Percentiles rank a stretch among this genome's conserved stretches.
Conservation (phyloP, 345 rosid species). For the Atalantia buxifolia region DNA sequence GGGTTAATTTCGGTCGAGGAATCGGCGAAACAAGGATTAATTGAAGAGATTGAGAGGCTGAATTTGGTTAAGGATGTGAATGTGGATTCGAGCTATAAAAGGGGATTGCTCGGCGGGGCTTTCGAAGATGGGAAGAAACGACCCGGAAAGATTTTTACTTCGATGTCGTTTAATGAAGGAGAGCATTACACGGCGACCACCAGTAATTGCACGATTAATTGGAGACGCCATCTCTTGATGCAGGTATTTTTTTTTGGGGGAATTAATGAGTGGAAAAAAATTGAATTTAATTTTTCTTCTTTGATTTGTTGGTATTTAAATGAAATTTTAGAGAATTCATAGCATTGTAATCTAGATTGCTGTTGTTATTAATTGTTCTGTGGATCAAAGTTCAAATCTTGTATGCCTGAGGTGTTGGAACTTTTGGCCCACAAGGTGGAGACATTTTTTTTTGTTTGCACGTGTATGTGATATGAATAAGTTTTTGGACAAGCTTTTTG, state of each 20-base stretch:
- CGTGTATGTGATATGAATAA: not conserved
- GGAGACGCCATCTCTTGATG: constrained; percentile 70
- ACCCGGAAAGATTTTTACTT: constrained; percentile 83
- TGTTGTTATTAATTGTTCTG: not conserved
- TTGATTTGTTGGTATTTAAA: not conserved
- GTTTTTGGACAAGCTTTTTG: not conserved
- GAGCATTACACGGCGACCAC: constrained; percentile 33
- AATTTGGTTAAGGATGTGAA: constrained; percentile 74
- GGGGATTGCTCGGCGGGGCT: constrained; percentile 60
- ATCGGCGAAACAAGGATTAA: constrained; percentile 35
- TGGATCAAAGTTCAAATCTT: not conserved
- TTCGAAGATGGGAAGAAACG: constrained; percentile 65
- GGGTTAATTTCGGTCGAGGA: constrained; percentile 67
- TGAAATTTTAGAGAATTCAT: not conserved
- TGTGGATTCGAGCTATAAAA: constrained; percentile 61
- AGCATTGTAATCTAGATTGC: not conserved
- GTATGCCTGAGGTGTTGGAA: not conserved
- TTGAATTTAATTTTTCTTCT: not conserved
- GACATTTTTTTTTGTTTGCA: not conserved
- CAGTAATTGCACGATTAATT: constrained; percentile 61
- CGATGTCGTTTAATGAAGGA: constrained; percentile 77
- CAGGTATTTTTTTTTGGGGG: constrained; percentile 37
- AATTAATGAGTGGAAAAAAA: too few species aligned
- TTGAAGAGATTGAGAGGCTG: constrained; percentile 59
- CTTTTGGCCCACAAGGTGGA: not conserved